phyloP scores from a whole-genome alignment of 306 rosid species.

The Hippophae gyantsensis region DNA sequence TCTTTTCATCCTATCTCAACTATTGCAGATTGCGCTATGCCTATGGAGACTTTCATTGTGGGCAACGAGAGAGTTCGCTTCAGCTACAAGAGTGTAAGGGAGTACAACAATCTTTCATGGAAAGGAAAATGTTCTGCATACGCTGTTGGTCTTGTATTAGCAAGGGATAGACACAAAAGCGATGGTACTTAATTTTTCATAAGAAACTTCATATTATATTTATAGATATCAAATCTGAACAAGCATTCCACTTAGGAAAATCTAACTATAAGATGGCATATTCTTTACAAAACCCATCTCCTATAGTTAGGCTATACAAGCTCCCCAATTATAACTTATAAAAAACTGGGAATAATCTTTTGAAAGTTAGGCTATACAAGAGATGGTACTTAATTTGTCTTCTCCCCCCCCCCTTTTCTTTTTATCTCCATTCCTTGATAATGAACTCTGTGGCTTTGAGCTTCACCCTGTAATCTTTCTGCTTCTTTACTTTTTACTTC shows the following conservation, averaged over 20 bases:
- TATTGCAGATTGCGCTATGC: slow-evolving; percentile 65
- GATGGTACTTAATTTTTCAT: slow-evolving; percentile 29
- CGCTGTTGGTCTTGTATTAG: slow-evolving; percentile 72
- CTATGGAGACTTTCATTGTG: slow-evolving; percentile 55
- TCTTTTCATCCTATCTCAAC: slow-evolving; percentile 6
- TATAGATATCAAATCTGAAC: too few relatives aligned
- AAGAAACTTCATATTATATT: too few relatives aligned
- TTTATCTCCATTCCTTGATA: not conserved
- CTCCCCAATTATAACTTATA: too few relatives aligned
- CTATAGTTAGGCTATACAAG: too few relatives aligned
- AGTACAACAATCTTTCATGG: slow-evolving; percentile 27
- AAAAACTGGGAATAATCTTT: too few relatives aligned
- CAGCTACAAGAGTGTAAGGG: slow-evolving; percentile 28
- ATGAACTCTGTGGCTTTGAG: not conserved
- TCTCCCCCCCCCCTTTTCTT: too few relatives aligned
- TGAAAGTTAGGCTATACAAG: too few relatives aligned
- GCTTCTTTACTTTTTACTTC: not conserved
- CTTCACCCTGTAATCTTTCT: not conserved
- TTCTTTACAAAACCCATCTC: too few relatives aligned
- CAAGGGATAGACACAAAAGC: slow-evolving; percentile 42
- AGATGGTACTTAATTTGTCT: too few relatives aligned
- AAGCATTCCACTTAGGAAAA: too few relatives aligned
- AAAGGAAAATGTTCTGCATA: slow-evolving; percentile 19
- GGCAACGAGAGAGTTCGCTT: slow-evolving; percentile 62
- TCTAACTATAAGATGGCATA: too few relatives aligned